phyloP scores from a whole-genome alignment of 164 flowering plant species.

The Dillenia turbinata region DNA sequence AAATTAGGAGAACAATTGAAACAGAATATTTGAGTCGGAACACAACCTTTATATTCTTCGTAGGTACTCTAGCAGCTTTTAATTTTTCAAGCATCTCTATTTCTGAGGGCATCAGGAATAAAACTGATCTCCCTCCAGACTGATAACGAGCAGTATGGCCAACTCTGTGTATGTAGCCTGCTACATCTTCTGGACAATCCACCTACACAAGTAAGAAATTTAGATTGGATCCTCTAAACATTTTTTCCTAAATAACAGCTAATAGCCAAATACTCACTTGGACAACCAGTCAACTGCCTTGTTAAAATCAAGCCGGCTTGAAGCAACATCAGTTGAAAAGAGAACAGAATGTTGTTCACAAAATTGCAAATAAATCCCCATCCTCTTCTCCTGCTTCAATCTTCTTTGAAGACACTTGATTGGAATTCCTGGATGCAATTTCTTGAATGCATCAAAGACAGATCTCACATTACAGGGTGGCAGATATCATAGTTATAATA shows the following conservation, averaged over 20 bases:
- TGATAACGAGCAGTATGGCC: slow-evolving; percentile 91
- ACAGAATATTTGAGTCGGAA: no score
- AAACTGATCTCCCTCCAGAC: slow-evolving; percentile 67
- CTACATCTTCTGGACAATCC: slow-evolving; percentile 92
- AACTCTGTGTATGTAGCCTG: slow-evolving; percentile 88
- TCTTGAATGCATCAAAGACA: slow-evolving; percentile 86
- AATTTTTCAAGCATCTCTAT: slow-evolving; percentile 72
- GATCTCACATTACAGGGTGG: slow-evolving; percentile 57
- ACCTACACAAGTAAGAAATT: slow-evolving; percentile 37
- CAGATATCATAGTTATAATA: background rate
- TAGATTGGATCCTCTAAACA: background rate
- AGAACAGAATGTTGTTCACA: slow-evolving; percentile 69
- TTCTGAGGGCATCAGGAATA: slow-evolving; percentile 80
- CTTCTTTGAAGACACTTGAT: slow-evolving; percentile 88
- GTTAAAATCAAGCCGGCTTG: slow-evolving; percentile 94
- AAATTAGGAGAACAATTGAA: no score
- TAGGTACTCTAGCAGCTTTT: slow-evolving; percentile 55
- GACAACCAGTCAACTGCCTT: slow-evolving; percentile 93
- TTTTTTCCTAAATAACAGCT: background rate
- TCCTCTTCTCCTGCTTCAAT: slow-evolving; percentile 72
- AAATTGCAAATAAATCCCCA: slow-evolving; percentile 66
- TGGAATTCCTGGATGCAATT: slow-evolving; percentile 90
- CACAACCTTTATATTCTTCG: slow-evolving; percentile 53
- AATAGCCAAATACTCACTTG: slow-evolving; percentile 46
- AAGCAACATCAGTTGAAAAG: slow-evolving; percentile 82